A percentile compares a stretch with the other conserved stretches of the same genome.
Conservation (phyloP, 1,284 basidiomycete species). For the Ustilago hordei region DNA sequence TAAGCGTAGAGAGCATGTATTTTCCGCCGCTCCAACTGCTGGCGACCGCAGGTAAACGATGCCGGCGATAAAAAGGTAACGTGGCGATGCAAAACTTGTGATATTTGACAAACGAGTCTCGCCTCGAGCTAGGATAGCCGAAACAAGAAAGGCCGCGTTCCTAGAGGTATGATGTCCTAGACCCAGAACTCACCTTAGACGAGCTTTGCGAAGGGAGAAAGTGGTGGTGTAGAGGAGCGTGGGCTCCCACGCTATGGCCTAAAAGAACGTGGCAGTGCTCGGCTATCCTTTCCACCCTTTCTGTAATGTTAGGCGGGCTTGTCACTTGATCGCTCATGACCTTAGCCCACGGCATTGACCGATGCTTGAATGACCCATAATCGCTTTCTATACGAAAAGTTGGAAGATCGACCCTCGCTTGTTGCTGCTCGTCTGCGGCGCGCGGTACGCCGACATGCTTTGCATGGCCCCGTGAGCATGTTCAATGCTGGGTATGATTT, state of each 20-base stretch:
- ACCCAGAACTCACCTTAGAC: neutral
- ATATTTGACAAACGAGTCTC: neutral
- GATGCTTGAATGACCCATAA: neutral
- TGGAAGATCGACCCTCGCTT: neutral
- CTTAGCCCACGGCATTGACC: neutral
- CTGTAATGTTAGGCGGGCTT: neutral
- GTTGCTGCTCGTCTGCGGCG: neutral
- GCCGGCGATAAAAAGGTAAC: neutral
- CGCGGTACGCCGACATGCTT: slow-evolving; percentile 18
- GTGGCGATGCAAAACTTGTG: neutral
- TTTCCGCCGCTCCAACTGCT: neutral
- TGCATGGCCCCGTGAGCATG: neutral
- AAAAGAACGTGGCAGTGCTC: slow-evolving; percentile 1
- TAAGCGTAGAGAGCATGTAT: neutral
- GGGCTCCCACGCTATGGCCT: neutral
- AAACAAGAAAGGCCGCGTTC: neutral
- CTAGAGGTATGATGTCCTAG: neutral
- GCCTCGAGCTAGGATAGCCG: neutral
- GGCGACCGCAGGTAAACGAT: neutral
- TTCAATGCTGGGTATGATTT: neutral
- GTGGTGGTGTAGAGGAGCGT: neutral
- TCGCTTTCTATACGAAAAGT: neutral
- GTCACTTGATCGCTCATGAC: neutral
- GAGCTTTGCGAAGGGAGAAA: neutral
- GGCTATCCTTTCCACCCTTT: neutral